Evolutionary conservation across 495 filamentous ascomycete genomes (phyloP).

Genomic region (Xylaria bambusicola): DNA sequence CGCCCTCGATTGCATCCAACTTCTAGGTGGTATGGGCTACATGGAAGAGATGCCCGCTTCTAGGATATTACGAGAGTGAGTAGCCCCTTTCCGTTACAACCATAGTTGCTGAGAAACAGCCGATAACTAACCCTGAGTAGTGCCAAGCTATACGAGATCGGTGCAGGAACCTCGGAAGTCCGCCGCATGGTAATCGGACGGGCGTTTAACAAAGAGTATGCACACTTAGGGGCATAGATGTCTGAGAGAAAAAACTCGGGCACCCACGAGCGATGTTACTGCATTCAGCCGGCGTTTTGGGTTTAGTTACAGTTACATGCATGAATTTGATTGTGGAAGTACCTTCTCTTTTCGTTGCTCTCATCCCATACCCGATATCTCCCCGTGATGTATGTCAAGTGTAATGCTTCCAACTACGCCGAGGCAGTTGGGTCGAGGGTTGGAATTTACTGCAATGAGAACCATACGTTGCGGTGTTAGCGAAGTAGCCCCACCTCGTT

Average conservation of each 20-base stretch:
- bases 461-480: neutral
- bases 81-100: neutral
- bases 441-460: no score
- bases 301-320: neutral
- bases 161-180: slow-evolving; percentile 93
- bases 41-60: slow-evolving; percentile 93
- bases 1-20: slow-evolving; percentile 86
- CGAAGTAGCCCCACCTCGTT: slow-evolving; percentile 8
- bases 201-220: slow-evolving; percentile 90
- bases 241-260: neutral
- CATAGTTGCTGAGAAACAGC: slow-evolving; percentile 13
- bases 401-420: neutral
- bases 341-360: neutral
- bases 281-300: slow-evolving; percentile 24
- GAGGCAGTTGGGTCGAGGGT: no score
- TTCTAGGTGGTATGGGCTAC: slow-evolving; percentile 95
- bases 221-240: slow-evolving; percentile 40
- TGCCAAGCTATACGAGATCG: slow-evolving; percentile 89
- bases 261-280: slow-evolving; percentile 4
- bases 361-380: neutral
- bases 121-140: slow-evolving; percentile 20
- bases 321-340: slow-evolving; percentile 7
- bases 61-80: slow-evolving; percentile 74
- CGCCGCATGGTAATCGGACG: slow-evolving; percentile 92
- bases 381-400: slow-evolving; percentile 1